Percentiles rank a stretch among this genome's conserved stretches.
Evolutionary conservation across 305 asterid genomes (phyloP).

Genomic region (Fraxinus sp.): DNA sequence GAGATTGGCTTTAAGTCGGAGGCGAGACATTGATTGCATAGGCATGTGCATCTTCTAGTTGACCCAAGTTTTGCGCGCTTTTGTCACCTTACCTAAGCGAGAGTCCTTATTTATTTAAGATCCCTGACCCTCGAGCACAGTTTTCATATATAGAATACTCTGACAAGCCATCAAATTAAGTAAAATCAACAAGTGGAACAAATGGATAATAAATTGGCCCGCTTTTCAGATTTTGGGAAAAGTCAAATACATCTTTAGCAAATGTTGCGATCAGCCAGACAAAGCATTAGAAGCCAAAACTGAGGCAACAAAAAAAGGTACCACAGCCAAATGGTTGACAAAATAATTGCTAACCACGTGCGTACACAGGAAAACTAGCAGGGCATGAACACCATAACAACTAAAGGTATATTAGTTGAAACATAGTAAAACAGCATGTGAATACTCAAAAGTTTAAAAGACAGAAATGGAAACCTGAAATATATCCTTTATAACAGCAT

Average conservation of each 20-base stretch:
- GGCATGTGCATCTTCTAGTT: neutral
- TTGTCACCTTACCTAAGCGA: neutral
- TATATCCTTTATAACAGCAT: conserved; percentile 53
- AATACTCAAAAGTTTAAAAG: conserved; percentile 11
- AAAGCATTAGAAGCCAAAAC: conserved; percentile 6
- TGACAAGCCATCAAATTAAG: neutral
- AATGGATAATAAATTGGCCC: conserved; percentile 2
- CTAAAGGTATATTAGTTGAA: conserved; percentile 8
- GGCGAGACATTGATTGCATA: neutral
- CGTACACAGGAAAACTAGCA: neutral
- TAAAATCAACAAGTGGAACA: conserved; percentile 4
- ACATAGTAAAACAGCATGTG: conserved; percentile 16
- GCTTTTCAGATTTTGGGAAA: neutral
- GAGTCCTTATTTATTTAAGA: neutral
- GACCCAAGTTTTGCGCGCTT: neutral
- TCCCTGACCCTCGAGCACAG: neutral
- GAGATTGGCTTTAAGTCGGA: neutral
- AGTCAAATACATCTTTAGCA: neutral
- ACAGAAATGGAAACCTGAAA: conserved; percentile 61
- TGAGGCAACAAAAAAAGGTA: conserved; percentile 1
- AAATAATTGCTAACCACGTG: conserved; percentile 16
- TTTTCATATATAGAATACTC: neutral
- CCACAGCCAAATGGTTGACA: conserved; percentile 6
- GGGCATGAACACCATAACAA: neutral
- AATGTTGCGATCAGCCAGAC: conserved; percentile 13